phyloP scores from a whole-genome alignment of 2,329 filamentous ascomycete species.

The Corynespora cassiicola region DNA sequence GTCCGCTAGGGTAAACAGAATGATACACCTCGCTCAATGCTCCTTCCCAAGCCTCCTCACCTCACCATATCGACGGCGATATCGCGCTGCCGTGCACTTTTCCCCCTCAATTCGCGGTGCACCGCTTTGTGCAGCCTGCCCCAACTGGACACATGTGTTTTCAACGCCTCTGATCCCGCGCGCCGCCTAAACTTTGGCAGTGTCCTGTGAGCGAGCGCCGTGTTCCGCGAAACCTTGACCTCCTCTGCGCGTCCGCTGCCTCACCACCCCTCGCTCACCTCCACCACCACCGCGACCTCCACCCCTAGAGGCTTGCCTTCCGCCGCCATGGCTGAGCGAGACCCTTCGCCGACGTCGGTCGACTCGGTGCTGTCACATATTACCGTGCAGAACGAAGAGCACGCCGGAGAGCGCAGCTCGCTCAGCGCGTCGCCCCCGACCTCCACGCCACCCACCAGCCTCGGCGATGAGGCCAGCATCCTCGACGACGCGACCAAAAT shows the following conservation, averaged over 20 bases:
- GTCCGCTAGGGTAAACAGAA: slow-evolving; percentile 44
- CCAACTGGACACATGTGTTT: slow-evolving; percentile 17
- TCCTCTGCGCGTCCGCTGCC: slow-evolving; percentile 41
- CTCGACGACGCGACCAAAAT: slow-evolving; percentile 46
- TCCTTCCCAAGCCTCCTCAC: slow-evolving; percentile 31
- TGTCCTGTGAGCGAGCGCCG: slow-evolving; percentile 35
- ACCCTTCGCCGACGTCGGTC: slow-evolving; percentile 46
- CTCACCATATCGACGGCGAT: slow-evolving; percentile 31
- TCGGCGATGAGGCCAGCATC: slow-evolving; percentile 67
- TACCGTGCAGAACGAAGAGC: slow-evolving; percentile 40
- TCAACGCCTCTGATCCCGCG: slow-evolving; percentile 18
- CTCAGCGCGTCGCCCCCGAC: slow-evolving; percentile 61
- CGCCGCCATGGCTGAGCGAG: slow-evolving; percentile 39
- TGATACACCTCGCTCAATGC: too few relatives aligned
- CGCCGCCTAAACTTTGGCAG: slow-evolving; percentile 40
- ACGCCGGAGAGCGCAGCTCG: slow-evolving; percentile 44
- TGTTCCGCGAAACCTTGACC: slow-evolving; percentile 29
- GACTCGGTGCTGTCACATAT: slow-evolving; percentile 52
- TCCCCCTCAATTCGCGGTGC: slow-evolving; percentile 33
- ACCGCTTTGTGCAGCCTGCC: slow-evolving; percentile 26
- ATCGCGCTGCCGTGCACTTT: slow-evolving; percentile 21
- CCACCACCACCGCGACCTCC: slow-evolving; percentile 26
- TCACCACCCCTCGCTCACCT: slow-evolving; percentile 23
- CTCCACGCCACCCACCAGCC: slow-evolving; percentile 72
- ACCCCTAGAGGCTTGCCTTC: slow-evolving; percentile 5